Base-by-base conservation (phyloP, 495 filamentous ascomycete genomes). In the Hyaloscypha variabilis region DNA sequence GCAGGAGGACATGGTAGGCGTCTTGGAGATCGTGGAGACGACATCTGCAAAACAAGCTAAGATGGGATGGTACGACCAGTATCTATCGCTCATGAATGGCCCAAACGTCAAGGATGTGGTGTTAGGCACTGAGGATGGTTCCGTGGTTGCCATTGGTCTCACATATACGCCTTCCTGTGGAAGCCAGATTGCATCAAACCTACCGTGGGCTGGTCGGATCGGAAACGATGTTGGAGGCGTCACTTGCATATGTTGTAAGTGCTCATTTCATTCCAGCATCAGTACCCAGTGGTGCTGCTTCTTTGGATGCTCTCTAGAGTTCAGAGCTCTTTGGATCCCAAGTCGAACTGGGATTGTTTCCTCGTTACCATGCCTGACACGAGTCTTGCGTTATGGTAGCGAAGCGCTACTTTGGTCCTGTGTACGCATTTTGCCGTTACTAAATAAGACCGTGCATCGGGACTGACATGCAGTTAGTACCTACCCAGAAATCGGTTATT, bases 131-230 rank as follows among this genome's bases (percentile, higher is more conserved):
- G 76, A 82, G n/a, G 70, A 73, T 21, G 72, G 73, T 26, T 69
- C 60, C 14, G 83, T 87, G 56, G 73, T 88, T 14, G 86, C 83
- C 3, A 75, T 79, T 14, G 86, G 85, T 49, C 71, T 89, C 30
- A 83, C 84, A 11, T 89, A 86, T 62, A 79, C 76, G 26, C 79
- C 78, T 21, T 77, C 76, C 29, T 80, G 79, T 46, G 84, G 79
- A 26, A 85, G 83, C 63, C 78, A 79, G 19, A 78, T 81, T 26
- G 79, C 79, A 11, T 79, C 78, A 29, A 85, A 88, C 71, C 74
- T 88, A 30, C 86, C 86, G 8, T 89, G 86, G 86, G 81, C 83
- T 21, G 73, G 76, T 59, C 78, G 75, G 62, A 82, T 87, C 66
- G 82, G 78, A 23, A 76, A 77, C 36, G 80, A 85, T 65, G 78